phyloP scores from a whole-genome alignment of 2,329 filamentous ascomycete species.

The Lecanosticta acicola region DNA sequence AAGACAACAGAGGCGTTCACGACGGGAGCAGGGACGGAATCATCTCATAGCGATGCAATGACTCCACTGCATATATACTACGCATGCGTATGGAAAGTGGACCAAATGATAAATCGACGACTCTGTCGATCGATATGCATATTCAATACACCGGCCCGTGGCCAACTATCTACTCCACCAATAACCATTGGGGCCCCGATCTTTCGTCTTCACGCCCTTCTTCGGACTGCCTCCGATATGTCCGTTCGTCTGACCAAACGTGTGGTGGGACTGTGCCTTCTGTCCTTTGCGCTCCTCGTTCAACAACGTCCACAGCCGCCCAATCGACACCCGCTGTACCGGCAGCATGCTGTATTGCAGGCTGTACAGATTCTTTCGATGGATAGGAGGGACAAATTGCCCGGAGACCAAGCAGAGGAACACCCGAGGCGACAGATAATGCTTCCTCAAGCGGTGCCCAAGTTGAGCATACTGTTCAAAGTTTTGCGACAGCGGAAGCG shows the following conservation, averaged over 20 bases:
- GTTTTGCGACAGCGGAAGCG: slow-evolving; percentile 85
- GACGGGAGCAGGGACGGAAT: no score
- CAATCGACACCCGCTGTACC: slow-evolving; percentile 68
- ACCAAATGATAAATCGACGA: no score
- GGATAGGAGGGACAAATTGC: slow-evolving; percentile 80
- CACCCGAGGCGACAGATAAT: slow-evolving; percentile 86
- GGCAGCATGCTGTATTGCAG: slow-evolving; percentile 98
- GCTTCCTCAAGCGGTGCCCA: slow-evolving; percentile 82
- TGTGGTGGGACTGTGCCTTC: not conserved
- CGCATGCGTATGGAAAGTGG: no score
- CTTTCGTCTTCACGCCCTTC: slow-evolving; percentile 12
- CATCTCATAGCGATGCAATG: no score
- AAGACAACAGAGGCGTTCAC: no score
- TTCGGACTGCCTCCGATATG: slow-evolving; percentile 14
- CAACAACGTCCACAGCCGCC: slow-evolving; percentile 67
- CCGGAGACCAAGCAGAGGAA: slow-evolving; percentile 83
- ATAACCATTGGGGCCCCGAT: slow-evolving; percentile 17
- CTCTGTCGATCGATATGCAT: no score
- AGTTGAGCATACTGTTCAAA: slow-evolving; percentile 98
- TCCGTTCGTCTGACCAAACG: slow-evolving; percentile 20
- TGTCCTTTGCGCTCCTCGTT: slow-evolving; percentile 17
- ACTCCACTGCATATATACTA: no score
- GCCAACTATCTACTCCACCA: slow-evolving; percentile 30
- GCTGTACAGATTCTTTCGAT: slow-evolving; percentile 89
- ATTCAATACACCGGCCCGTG: no score